These are phyloP conservation scores for Neurospora cerealis DNA, from an alignment of 495 filamentous ascomycete genomes.

Conservation along the genomic window DNA sequence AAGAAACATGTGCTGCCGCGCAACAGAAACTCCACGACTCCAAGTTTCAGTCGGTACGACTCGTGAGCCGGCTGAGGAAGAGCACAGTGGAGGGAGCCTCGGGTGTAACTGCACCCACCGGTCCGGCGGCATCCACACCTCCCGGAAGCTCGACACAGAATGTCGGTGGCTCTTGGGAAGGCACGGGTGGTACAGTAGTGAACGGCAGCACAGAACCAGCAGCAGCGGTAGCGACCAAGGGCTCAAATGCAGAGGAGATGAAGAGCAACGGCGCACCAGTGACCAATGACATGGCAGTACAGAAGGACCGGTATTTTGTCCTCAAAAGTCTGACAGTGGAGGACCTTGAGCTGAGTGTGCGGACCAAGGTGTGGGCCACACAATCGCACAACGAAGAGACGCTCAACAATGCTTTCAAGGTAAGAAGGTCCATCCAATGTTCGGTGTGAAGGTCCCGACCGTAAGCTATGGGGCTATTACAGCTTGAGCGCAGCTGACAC, in stretches of 20 bases:
- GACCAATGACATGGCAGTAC: conserved; percentile 11
- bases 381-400: conserved; percentile 83
- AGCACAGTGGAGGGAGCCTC: conserved; percentile 41
- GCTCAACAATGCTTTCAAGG: conserved; percentile 79
- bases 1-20: conserved; percentile 63
- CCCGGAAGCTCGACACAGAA: conserved; percentile 10
- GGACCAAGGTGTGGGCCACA: conserved; percentile 86
- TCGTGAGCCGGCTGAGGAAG: conserved; percentile 86
- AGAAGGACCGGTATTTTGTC: conserved; percentile 74
- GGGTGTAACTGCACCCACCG: conserved; percentile 41
- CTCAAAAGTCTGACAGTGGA: conserved; percentile 93
- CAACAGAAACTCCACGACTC: conserved; percentile 85
- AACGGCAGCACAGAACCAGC: not conserved
- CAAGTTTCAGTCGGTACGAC: conserved; percentile 71
- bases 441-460: not conserved
- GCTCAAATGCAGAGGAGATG: conserved; percentile 12
- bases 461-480: conserved; percentile 7
- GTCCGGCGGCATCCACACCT: conserved; percentile 34
- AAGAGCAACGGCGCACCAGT: conserved; percentile 2
- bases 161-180: conserved; percentile 1
- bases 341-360: conserved; percentile 83
- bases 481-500: not conserved
- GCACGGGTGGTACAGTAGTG: not conserved
- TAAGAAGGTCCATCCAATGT: conserved; percentile 30
- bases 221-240: not conserved